Conservation (phyloP, 2,329 filamentous ascomycete species). For the Ilyonectria robusta region DNA sequence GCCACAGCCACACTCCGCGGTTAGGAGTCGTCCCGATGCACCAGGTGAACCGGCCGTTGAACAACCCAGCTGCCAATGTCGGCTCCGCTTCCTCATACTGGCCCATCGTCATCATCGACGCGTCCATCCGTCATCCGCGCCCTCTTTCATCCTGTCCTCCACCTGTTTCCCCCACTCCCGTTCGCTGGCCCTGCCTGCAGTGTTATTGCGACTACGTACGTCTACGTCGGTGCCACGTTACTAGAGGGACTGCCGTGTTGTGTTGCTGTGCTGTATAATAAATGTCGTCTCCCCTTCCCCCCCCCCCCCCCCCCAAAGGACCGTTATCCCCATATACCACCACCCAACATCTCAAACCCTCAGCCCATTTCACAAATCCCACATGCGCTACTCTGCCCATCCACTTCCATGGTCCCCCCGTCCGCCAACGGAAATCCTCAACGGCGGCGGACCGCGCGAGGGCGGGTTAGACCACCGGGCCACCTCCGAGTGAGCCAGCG, state of each 20-base stretch:
- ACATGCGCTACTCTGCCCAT: neutral
- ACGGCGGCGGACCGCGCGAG: neutral
- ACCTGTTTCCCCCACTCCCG: neutral
- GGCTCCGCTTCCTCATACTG: slow-evolving; percentile 17
- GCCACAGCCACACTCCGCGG: slow-evolving; percentile 39
- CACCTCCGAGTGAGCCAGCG: neutral
- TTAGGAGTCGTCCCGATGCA: neutral
- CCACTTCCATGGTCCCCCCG: slow-evolving; percentile 2
- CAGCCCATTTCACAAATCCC: neutral
- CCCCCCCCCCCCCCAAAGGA: neutral
- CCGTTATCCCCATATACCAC: neutral
- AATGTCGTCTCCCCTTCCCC: no score
- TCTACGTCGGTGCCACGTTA: neutral
- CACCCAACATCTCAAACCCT: neutral
- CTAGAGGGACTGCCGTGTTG: neutral
- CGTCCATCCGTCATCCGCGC: slow-evolving; percentile 24
- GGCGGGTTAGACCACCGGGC: neutral
- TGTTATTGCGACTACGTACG: neutral
- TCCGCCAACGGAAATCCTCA: slow-evolving; percentile 1
- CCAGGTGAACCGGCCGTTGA: neutral
- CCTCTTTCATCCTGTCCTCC: neutral
- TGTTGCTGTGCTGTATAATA: neutral
- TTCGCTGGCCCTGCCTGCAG: no score
- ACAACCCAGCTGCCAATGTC: neutral
- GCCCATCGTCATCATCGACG: slow-evolving; percentile 29